phyloP scores from a whole-genome alignment of 2,329 filamentous ascomycete species.

The Colletotrichum brevisporum region DNA sequence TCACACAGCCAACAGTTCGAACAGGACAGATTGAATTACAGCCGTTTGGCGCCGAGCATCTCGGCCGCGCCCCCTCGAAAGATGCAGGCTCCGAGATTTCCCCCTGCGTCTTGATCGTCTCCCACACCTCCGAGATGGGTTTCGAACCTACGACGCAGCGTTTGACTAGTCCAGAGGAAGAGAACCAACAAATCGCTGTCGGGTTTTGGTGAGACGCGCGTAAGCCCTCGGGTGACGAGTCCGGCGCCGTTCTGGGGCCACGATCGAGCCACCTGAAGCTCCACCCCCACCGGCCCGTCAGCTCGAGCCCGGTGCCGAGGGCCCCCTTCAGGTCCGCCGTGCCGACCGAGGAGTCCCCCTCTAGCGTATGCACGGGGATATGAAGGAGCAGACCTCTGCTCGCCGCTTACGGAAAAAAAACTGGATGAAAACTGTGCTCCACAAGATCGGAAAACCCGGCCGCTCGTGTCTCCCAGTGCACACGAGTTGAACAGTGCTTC shows the following conservation, averaged over 20 bases:
- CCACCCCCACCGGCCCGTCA: conserved; percentile 34
- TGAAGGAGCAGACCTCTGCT: conserved; percentile 1
- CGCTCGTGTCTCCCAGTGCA: not conserved
- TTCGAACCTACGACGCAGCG: not conserved
- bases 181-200: not conserved
- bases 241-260: conserved; percentile 34
- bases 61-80: conserved; percentile 5
- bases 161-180: not conserved
- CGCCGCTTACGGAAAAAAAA: conserved; percentile 13
- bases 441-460: conserved; percentile 13
- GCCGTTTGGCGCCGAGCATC: conserved; percentile 25
- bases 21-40: conserved; percentile 12
- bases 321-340: conserved; percentile 13
- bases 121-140: not conserved
- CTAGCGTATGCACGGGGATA: conserved; percentile 7
- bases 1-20: conserved; percentile 1
- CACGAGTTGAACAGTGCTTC: not conserved
- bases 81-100: not conserved
- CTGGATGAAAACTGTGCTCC: not conserved
- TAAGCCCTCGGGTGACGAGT: conserved; percentile 19
- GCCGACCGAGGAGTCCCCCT: conserved; percentile 3
- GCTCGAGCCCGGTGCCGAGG: conserved; percentile 3
- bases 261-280: conserved; percentile 23
- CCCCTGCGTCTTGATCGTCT: conserved; percentile 15
- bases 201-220: conserved; percentile 21